Conservation (phyloP, 2,329 filamentous ascomycete genomes). For the Lanzia echinophila region DNA sequence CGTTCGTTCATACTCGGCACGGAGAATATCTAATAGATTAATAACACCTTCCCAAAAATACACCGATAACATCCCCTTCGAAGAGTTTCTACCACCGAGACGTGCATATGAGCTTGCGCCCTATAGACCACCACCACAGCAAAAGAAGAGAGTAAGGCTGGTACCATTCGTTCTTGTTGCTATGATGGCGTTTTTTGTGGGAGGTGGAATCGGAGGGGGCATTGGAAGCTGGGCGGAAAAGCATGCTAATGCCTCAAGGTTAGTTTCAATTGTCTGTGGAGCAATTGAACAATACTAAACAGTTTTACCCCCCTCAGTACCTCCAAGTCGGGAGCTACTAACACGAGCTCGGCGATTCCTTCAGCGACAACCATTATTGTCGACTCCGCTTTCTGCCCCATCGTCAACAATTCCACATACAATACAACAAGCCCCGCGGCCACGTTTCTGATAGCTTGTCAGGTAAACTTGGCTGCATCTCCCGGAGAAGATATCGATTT, state of each 20-base stretch:
- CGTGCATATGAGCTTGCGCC: constrained; percentile 3
- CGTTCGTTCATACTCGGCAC: constrained; percentile 5
- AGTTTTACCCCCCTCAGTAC: background rate
- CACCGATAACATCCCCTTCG: background rate
- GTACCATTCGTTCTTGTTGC: constrained; percentile 9
- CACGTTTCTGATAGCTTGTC: constrained; percentile 16
- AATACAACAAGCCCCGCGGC: constrained; percentile 11
- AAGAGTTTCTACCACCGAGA: constrained; percentile 1
- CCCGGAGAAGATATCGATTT: constrained; percentile 16
- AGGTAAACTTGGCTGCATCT: constrained; percentile 8
- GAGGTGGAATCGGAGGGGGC: constrained; percentile 16
- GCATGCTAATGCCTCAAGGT: background rate
- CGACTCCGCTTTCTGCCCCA: constrained; percentile 19
- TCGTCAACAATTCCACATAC: constrained; percentile 14
- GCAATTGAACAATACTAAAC: background rate
- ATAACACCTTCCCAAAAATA: background rate
- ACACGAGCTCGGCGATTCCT: constrained; percentile 4
- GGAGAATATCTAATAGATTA: background rate
- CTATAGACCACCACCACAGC: background rate
- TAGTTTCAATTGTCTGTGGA: background rate
- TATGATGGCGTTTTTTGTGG: constrained; percentile 13
- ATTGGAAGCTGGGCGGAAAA: constrained; percentile 9
- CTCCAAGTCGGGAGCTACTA: background rate
- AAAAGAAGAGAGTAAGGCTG: constrained; percentile 6
- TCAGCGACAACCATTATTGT: constrained; percentile 10